phyloP scores from a whole-genome alignment of 202 grass and related monocot genomes.

The Brachypodium distachyon region DNA sequence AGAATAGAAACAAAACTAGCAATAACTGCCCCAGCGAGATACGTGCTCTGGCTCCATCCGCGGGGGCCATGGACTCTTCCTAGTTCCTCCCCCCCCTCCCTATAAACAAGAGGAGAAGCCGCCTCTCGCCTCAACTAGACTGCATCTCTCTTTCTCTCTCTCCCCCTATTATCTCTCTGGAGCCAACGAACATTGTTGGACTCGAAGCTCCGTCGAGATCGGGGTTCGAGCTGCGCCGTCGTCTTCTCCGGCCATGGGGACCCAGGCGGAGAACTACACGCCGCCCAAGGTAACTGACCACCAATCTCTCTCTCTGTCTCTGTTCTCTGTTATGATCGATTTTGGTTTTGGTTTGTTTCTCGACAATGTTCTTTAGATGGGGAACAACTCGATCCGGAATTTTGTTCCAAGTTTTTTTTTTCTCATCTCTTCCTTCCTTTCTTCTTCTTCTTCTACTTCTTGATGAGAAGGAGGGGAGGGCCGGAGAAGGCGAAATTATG shows the following conservation, averaged over 20 bases:
- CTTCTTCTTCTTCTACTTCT: no score
- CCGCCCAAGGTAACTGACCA: slow-evolving; percentile 24
- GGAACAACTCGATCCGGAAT: not conserved
- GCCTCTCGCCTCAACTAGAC: not conserved
- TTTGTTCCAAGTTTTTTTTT: not conserved
- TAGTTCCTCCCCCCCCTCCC: no score
- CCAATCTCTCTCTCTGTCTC: not conserved
- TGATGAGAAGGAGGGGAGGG: not conserved
- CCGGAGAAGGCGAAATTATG: not conserved
- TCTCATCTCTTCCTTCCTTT: no score
- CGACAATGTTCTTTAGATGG: not conserved
- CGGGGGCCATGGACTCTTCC: no score
- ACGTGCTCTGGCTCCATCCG: no score
- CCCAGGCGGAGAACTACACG: not conserved
- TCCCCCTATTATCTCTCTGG: not conserved
- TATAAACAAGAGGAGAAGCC: not conserved
- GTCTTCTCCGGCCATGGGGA: slow-evolving; percentile 35
- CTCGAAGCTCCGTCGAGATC: no score
- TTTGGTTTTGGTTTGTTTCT: no score
- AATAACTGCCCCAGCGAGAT: not conserved
- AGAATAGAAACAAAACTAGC: not conserved
- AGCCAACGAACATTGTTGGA: not conserved
- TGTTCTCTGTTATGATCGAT: not conserved
- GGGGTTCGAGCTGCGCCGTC: no score
- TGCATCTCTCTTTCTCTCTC: not conserved